Base-by-base conservation (phyloP, 306 rosid species). In the Glycyrrhiza uralensis region DNA sequence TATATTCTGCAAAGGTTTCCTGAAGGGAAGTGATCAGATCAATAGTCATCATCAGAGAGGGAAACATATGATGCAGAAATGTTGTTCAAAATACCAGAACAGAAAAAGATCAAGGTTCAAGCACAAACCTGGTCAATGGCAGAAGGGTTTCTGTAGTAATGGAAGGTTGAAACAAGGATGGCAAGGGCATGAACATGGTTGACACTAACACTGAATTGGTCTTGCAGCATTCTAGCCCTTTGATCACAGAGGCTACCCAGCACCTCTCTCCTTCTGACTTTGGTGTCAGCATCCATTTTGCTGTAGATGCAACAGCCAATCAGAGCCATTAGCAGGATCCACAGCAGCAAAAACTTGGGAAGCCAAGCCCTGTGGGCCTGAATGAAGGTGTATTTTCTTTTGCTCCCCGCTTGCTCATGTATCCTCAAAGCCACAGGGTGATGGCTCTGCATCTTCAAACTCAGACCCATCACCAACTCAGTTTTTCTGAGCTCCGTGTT, bases 111-210 rank as follows among this genome's bases (percentile, higher is more conserved):
- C 10, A 13, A 62, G 24, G n/a, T 62, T 74, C 20, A 79, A 69
- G 77, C 59, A 79, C 86, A 79, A 69, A 95, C 99, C 99, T 91
- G 96, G 71, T 95, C 97, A 81, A 95, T 91, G 32, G 99, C 99
- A 33, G 99, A 95, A 54, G 96, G 96, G 82, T 24, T 76, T 85
- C 81, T 86, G 87, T 81, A 92, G 72, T 91, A 95, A 77, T 92
- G 96, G 82, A 89, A 95, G 74, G 97, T 95, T 28, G 99, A 95
- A 68, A 95, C 97, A 42, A 95, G 96, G 76, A 95, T 89, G 35
- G 99, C 97, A 32, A 95, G 86, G 63, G 99, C 99, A 76, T 95
- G 96, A 17, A 95, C 97, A 81, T 95, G 99, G 70, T 95, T 95
- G 59, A 95, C 96, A 55, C 99, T 95, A 38, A 95, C 99, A 83